Base-by-base conservation (phyloP, 2,329 filamentous ascomycete genomes). In the Daldinia sp. region DNA sequence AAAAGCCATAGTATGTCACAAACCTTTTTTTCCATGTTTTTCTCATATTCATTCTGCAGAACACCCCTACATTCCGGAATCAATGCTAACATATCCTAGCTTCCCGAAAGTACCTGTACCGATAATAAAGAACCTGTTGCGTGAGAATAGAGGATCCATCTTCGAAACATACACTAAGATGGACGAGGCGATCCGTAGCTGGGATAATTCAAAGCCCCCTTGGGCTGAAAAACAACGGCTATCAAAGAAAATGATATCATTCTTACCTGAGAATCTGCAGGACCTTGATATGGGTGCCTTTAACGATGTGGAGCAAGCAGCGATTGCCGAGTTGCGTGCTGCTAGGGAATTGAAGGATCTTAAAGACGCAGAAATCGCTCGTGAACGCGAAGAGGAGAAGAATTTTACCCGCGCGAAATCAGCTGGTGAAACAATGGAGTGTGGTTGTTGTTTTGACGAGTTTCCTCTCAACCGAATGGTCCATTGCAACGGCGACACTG, bases 401-500 rank as follows among this genome's bases (percentile, higher is more conserved):
- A 84, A 86, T 52, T 64, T 80, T 10, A 67, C 70, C 7, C 61
- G 63, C n/a, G 82, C 84, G 19, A 77, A 77, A 61, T 77, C 71
- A 1, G 76, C 79, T 3, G 86, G 87, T 0, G 81, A 84, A 15
- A 79, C 89, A 37, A 76, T 81, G 9, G 91, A 94, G 68, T 96
- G 90, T 69, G 83, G 82, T 41, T 93, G 91, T 71, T 96, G 93
- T 75, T 95, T 85, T 71, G 80, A 81, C 5, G 87, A 93, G 3
- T 81, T 82, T 50, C 83, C 90, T 1, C 75, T 87, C 45, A 91
- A 91, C 68, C 83, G 87, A 48, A 87, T 92, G 79, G 83, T 92
- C 1, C 80, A 85, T 66, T 96, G 93, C 74, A 77, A 86, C 51
- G 87, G 83, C 13, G 80, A 83, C 0, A 69, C 73, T 0, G 67